These are phyloP conservation scores for Neltuma alba DNA, from an alignment of 306 rosid species.

Conservation along the genomic window DNA sequence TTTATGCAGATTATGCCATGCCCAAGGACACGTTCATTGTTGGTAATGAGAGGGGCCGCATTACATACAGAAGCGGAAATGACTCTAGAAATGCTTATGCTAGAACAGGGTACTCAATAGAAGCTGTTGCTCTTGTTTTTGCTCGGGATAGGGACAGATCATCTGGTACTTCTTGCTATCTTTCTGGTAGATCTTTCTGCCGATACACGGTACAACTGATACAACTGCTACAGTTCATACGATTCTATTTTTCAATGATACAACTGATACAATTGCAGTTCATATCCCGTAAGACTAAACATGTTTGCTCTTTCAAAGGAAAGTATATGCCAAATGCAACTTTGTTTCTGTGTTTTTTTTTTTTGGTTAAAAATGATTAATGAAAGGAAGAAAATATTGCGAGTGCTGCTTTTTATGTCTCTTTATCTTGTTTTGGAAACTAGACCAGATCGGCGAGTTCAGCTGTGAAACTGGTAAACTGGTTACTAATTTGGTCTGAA, in stretches of 20 bases:
- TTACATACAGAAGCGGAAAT: slow-evolving; percentile 47
- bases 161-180: slow-evolving; percentile 50
- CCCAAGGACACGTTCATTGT: slow-evolving; percentile 72
- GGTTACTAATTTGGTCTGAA: too few species aligned
- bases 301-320: neutral
- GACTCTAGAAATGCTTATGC: slow-evolving; percentile 44
- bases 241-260: slow-evolving; percentile 1
- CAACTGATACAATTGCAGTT: neutral
- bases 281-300: slow-evolving; percentile 11
- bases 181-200: slow-evolving; percentile 27
- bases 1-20: slow-evolving; percentile 72
- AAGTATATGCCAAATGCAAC: neutral
- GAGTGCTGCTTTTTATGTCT: neutral
- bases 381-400: neutral
- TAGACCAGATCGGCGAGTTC: too few species aligned
- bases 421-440: neutral
- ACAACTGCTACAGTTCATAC: slow-evolving; percentile 23
- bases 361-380: neutral
- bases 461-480: too few species aligned
- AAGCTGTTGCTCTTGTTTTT: slow-evolving; percentile 77
- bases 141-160: slow-evolving; percentile 61
- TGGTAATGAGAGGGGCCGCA: slow-evolving; percentile 71
- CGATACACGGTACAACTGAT: slow-evolving; percentile 6
- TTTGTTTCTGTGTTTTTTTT: neutral
- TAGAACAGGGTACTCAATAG: slow-evolving; percentile 36